phyloP scores from a whole-genome alignment of 2,329 filamentous ascomycete genomes.

The Beauveria australis region DNA sequence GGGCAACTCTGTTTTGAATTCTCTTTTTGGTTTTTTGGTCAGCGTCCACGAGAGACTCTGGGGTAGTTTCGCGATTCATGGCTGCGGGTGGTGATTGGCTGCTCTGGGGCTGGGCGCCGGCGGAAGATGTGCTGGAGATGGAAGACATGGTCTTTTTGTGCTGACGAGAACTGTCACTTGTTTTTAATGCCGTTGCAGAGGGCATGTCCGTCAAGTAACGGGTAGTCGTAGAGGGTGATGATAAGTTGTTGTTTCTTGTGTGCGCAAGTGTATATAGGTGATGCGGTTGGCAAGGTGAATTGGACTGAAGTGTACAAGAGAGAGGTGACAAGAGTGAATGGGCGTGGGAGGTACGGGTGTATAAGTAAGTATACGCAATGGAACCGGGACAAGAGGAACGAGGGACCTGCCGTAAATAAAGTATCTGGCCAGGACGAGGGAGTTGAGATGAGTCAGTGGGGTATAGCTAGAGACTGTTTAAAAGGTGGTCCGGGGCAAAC shows the following conservation, averaged over 20 bases:
- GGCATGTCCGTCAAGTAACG: slow-evolving; percentile 1
- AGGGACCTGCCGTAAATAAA: slow-evolving; percentile 7
- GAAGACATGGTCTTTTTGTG: slow-evolving; percentile 9
- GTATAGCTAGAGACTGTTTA: slow-evolving; percentile 2
- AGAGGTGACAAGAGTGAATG: background rate
- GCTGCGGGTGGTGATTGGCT: slow-evolving; percentile 6
- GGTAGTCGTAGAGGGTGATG: background rate
- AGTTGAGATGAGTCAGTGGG: slow-evolving; percentile 11
- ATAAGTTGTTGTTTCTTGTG: background rate
- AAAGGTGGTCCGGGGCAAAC: slow-evolving; percentile 9
- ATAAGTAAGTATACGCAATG: slow-evolving; percentile 5
- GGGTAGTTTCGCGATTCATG: slow-evolving; percentile 6
- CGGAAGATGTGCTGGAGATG: slow-evolving; percentile 7
- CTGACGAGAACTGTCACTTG: background rate
- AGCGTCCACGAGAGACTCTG: slow-evolving; percentile 4
- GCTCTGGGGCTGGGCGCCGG: background rate
- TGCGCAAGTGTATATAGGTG: background rate
- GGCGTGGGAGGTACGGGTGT: background rate
- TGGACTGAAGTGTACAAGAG: background rate
- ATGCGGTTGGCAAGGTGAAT: background rate
- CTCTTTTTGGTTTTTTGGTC: slow-evolving; percentile 24
- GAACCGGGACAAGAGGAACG: background rate
- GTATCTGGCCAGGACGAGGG: slow-evolving; percentile 3
- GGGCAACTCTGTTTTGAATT: slow-evolving; percentile 24
- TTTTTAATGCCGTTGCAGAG: background rate